phyloP scores from a whole-genome alignment of 345 rosid species.

The Eucalyptus tenuipes region DNA sequence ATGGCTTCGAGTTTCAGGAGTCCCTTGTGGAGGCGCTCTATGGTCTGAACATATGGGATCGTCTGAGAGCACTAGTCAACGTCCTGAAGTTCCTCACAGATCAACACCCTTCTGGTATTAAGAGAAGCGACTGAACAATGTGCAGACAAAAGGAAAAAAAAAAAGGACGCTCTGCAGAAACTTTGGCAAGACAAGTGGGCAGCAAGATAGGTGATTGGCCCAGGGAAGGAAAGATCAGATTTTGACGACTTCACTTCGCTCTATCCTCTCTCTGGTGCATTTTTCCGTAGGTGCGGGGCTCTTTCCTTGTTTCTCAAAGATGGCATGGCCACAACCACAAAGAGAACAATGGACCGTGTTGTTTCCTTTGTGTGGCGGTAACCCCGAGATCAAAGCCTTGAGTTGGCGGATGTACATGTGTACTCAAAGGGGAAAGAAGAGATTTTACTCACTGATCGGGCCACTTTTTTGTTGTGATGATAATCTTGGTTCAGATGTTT shows the following conservation, averaged over 20 bases:
- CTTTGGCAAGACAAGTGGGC: background rate
- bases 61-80: constrained; percentile 60
- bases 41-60: constrained; percentile 84
- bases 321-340: background rate
- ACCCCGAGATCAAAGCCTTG: background rate
- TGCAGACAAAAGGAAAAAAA: background rate
- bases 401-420: background rate
- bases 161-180: background rate
- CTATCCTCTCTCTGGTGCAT: background rate
- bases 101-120: constrained; percentile 27
- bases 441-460: background rate
- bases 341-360: background rate
- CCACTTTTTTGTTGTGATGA: background rate
- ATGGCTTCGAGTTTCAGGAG: constrained; percentile 79
- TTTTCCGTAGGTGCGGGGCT: background rate
- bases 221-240: background rate
- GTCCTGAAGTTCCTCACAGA: constrained; percentile 65
- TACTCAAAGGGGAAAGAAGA: background rate
- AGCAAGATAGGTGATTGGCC: background rate
- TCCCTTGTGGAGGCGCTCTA: constrained; percentile 78
- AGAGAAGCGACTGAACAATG: constrained; percentile 32
- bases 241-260: background rate
- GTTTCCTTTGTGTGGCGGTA: background rate
- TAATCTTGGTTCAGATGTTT: background rate
- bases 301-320: background rate